These are phyloP conservation scores for Mortierella sp. DNA, from an alignment of 371 early-diverging fungal genomes.

Conservation along the genomic window DNA sequence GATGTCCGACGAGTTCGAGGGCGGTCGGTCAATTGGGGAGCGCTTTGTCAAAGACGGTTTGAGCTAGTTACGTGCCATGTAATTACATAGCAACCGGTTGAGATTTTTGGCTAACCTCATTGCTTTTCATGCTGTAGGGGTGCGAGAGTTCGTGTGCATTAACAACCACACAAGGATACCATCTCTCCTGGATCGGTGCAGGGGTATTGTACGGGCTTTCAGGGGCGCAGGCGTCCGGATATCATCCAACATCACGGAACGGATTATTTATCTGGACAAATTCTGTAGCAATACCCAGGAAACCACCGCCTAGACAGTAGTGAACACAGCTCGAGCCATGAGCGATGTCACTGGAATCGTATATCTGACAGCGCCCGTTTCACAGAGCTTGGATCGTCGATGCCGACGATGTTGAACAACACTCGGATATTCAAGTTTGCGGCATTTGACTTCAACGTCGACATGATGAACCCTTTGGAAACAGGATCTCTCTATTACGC, in stretches of 20 bases:
- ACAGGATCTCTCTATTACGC: slow-evolving; percentile 24
- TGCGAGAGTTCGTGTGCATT: slow-evolving; percentile 46
- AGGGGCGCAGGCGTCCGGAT: background rate
- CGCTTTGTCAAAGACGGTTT: slow-evolving; percentile 22
- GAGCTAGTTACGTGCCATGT: background rate
- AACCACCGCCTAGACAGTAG: background rate
- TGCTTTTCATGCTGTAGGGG: slow-evolving; percentile 11
- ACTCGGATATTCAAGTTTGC: slow-evolving; percentile 28
- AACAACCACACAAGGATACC: slow-evolving; percentile 11
- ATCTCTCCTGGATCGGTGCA: slow-evolving; percentile 36
- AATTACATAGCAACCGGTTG: background rate
- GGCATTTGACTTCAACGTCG: slow-evolving; percentile 31
- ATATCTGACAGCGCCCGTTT: slow-evolving; percentile 25
- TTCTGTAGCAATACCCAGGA: slow-evolving; percentile 13
- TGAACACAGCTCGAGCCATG: slow-evolving; percentile 1
- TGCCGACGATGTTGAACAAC: slow-evolving; percentile 18
- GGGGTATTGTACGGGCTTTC: slow-evolving; percentile 29
- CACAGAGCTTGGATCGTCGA: background rate
- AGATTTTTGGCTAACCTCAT: too few species aligned
- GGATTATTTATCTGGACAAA: slow-evolving; percentile 14
- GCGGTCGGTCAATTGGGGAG: slow-evolving; percentile 19
- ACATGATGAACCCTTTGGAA: slow-evolving; percentile 8
- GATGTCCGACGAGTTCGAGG: slow-evolving; percentile 43
- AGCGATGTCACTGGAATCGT: slow-evolving; percentile 29
- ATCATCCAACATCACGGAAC: slow-evolving; percentile 24